A percentile compares a stretch with the other conserved stretches of the same genome.
Evolutionary conservation across 441 rosid genomes (phyloP).

Genomic region (Mallotus japonicus): DNA sequence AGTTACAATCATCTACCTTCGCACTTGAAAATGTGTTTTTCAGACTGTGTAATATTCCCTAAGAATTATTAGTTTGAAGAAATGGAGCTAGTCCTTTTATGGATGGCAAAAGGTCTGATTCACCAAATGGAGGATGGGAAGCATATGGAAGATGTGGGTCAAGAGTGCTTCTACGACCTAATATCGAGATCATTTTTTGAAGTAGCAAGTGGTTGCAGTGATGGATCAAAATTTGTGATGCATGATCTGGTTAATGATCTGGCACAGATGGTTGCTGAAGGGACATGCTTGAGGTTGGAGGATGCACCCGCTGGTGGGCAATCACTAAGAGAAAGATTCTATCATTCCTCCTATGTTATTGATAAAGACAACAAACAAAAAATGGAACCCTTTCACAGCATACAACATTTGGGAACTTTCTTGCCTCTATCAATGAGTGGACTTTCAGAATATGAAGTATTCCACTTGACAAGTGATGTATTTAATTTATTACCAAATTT

Average conservation of each 20-base stretch:
- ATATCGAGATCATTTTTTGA: background rate
- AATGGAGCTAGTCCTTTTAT: background rate
- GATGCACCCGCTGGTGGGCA: background rate
- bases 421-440: background rate
- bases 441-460: no score
- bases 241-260: slow-evolving; percentile 29
- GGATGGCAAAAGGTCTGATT: background rate
- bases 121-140: background rate
- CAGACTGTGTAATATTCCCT: background rate
- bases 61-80: background rate
- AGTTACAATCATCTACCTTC: background rate
- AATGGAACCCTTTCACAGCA: background rate
- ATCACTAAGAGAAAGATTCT: background rate
- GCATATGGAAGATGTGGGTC: background rate
- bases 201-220: background rate
- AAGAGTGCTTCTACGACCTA: background rate
- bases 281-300: slow-evolving; percentile 12
- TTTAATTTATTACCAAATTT: background rate
- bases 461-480: background rate
- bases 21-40: background rate
- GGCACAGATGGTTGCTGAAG: slow-evolving; percentile 20
- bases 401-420: background rate
- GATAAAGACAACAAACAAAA: background rate
- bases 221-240: slow-evolving; percentile 6
- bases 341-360: background rate